Base-by-base conservation (phyloP, 345 rosid species). In the Syzygium oleosum region DNA sequence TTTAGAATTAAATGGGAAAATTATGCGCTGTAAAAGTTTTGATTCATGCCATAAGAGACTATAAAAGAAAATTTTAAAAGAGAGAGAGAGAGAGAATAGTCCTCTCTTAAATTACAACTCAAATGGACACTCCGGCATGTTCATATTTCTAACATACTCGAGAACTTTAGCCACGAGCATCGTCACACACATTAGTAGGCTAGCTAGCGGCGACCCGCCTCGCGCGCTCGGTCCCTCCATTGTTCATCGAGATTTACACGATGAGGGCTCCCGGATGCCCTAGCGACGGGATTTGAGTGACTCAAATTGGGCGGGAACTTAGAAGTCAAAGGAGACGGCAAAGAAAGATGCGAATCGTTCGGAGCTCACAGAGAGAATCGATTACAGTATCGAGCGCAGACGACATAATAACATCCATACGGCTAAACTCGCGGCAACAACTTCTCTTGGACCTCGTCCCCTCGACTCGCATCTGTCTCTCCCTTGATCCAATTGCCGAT, bases 201-300 rank as follows among this genome's bases (percentile, higher is more conserved):
- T 52, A 52, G 17, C 16, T 52, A 52, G 54, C 2, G 7, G 19
- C 54, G 17, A 52, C 3, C 6, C 6, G 31, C 31, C 68, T 2
- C 0, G 16, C 0, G 16, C 31, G 68, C 16, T 27, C 68, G 46
- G 46, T 43, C 43, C 80, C 49, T 9, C 4, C 80, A 9, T 11
- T 19, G 46, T 19, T 5, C 79, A 5, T 17, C 11, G 17, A 9
- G 17, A 68, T 34, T 34, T 21, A 9, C 22, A 21, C 12, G 79
- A 31, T 23, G 10, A 16, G 9, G 12, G 79, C 21, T 68, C 34
- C 43, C 43, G 8, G 11, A 27, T n/a, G 65, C 65, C 31, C 12
- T 31, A 15, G 21, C 0, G 23, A 4, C 2, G 43, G 19, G 21
- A 63, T 14, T 3, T 31, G 17, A 7, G 3, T 3, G 23, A 9